Evolutionary conservation across 1,284 basidiomycete species (phyloP).

Genomic region (Dichomitus squalens): DNA sequence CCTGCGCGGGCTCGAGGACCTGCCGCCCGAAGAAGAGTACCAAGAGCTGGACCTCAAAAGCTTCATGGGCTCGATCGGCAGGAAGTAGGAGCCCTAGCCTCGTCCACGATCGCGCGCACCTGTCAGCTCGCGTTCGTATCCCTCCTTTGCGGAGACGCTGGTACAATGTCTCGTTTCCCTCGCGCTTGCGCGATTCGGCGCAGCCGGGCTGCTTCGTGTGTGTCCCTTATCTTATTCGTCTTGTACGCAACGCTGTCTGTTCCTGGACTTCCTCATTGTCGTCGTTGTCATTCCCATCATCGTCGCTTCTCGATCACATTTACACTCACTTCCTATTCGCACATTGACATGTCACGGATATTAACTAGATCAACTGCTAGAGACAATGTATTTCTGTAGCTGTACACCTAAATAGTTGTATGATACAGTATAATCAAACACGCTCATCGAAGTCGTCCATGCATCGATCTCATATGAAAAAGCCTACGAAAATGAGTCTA

Average conservation of each 20-base stretch:
- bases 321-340: not conserved
- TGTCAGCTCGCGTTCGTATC: conserved; percentile 26
- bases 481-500: no score
- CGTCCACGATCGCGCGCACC: not conserved
- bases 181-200: not conserved
- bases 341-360: conserved; percentile 7
- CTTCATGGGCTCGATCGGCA: conserved; percentile 78
- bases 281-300: not conserved
- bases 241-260: conserved; percentile 23
- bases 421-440: conserved; percentile 23
- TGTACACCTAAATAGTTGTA: conserved; percentile 26
- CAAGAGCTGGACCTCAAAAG: conserved; percentile 81
- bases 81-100: not conserved
- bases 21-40: conserved; percentile 91
- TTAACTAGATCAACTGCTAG: conserved; percentile 22
- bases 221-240: conserved; percentile 23
- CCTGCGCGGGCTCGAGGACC: conserved; percentile 84
- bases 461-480: not conserved
- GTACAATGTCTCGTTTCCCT: conserved; percentile 1
- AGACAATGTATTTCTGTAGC: conserved; percentile 25
- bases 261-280: conserved; percentile 4
- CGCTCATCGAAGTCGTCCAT: not conserved
- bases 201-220: not conserved
- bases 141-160: not conserved
- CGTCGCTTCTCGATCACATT: not conserved